Base-by-base conservation (phyloP, 1,139 yeast species). In the Kluyveromyces sp. region DNA sequence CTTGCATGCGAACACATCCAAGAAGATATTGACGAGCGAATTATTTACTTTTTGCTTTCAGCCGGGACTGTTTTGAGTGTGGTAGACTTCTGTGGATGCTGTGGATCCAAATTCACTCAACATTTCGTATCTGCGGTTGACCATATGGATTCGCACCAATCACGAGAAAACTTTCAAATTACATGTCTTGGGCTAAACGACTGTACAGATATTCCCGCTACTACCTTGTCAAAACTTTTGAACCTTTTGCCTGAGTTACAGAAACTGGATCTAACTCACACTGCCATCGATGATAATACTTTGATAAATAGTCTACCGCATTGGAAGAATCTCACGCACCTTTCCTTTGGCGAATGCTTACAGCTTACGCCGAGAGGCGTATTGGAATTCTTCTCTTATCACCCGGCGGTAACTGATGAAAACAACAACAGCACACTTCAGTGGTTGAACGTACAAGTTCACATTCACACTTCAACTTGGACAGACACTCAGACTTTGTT, bases 51-150 rank as follows among this genome's bases (percentile, higher is more conserved):
- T 46, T 64, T 83, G 39, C 78, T 89, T 56, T 80, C 82, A 51
- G 64, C 75, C 15, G 70, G 83, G 51, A 75, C 75, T 9, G 68
- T 73, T 46, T 67, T 89, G 39, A 78, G 80, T 60, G 78, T 86
- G 1, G 67, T 88, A 18, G 97, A 88, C 65, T 86, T 88, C 54
- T 88, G 96, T 63, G 96, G 96, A 3, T 86, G 95, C 33, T 79
- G 87, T 12, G 82, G 85, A 42, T 70, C 70, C 40, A 67, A 61
- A 20, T 84, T 85, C 57, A 78, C 78, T 11, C 59, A 66, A n/a
- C 83, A 85, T n/a, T 83, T 86, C 58, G 49, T 56, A 9, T 32
- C 43, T 3, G 64, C 63, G 3, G 48, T 60, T 13, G 50, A 54
- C 1, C 51, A 45, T 26, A 45, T 61, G 39, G 47, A 15, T 7